Evolutionary conservation across 2,329 filamentous ascomycete species (phyloP).

Genomic region (Ciborinia camelliae): DNA sequence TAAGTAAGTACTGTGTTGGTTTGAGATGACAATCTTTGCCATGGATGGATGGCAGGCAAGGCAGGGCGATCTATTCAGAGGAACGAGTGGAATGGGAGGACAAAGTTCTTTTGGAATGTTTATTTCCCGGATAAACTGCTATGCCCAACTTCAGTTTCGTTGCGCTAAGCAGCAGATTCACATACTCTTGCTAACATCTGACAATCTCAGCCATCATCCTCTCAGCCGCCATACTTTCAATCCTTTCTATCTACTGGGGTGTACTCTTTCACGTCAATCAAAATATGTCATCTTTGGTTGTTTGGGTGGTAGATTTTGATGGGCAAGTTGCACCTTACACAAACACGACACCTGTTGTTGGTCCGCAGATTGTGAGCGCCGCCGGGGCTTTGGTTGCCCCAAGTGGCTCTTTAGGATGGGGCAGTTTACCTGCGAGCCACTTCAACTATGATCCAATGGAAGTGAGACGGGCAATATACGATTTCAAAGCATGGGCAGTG

Average conservation of each 20-base stretch:
- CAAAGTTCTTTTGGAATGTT: too few species aligned
- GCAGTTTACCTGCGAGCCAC: not conserved
- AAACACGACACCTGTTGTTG: slow-evolving; percentile 50
- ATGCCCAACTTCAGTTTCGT: too few species aligned
- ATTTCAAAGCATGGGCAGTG: slow-evolving; percentile 7
- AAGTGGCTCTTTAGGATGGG: slow-evolving; percentile 6
- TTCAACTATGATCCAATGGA: slow-evolving; percentile 4
- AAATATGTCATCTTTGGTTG: slow-evolving; percentile 47
- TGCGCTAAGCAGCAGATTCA: too few species aligned
- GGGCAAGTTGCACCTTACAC: slow-evolving; percentile 51
- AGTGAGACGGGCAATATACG: not conserved
- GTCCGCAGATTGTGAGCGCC: slow-evolving; percentile 49
- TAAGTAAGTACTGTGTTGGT: slow-evolving; percentile 41
- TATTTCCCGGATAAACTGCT: too few species aligned
- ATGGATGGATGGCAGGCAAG: too few species aligned
- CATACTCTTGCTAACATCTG: not conserved
- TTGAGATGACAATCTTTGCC: too few species aligned
- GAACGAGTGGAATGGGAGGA: too few species aligned
- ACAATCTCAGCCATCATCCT: not conserved
- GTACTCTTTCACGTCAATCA: slow-evolving; percentile 50
- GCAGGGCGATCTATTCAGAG: not conserved
- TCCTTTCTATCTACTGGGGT: slow-evolving; percentile 61
- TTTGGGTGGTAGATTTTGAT: slow-evolving; percentile 64
- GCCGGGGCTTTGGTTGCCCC: slow-evolving; percentile 42
- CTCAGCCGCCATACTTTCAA: slow-evolving; percentile 26